Percentiles rank a stretch among this genome's conserved stretches.
Conservation (phyloP, 2,329 filamentous ascomycete species). For the Clonostachys byssicola region DNA sequence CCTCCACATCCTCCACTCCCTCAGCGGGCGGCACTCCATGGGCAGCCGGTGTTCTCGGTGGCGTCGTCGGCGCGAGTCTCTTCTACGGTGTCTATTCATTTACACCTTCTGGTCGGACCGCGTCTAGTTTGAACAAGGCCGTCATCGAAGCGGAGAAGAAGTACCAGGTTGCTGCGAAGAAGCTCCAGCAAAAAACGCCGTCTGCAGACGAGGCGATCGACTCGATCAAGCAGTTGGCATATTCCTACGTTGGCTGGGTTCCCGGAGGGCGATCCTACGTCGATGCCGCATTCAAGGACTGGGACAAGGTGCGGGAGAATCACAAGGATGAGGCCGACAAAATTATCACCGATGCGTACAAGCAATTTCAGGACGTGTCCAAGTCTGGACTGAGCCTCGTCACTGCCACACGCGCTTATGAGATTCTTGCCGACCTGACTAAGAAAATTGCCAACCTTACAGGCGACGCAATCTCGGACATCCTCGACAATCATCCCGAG, state of each 20-base stretch:
- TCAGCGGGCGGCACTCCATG: constrained; percentile 25
- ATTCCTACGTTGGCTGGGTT: constrained; percentile 67
- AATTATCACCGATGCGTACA: constrained; percentile 64
- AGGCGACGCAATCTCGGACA: constrained; percentile 57
- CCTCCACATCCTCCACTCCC: constrained; percentile 17
- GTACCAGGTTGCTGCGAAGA: constrained; percentile 54
- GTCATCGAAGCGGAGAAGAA: constrained; percentile 54
- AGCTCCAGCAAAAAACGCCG: constrained; percentile 58
- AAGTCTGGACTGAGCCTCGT: constrained; percentile 58
- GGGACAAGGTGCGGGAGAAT: constrained; percentile 63
- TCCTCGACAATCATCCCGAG: constrained; percentile 70
- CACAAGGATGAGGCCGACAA: constrained; percentile 67
- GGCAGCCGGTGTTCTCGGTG: constrained; percentile 35
- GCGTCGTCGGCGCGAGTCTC: constrained; percentile 32
- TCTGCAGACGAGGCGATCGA: constrained; percentile 62
- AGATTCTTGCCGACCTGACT: constrained; percentile 58
- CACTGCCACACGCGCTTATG: constrained; percentile 56
- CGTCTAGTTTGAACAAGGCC: constrained; percentile 38
- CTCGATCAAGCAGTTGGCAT: constrained; percentile 61
- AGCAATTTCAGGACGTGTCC: constrained; percentile 58
- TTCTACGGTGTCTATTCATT: constrained; percentile 38
- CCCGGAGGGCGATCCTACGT: constrained; percentile 67
- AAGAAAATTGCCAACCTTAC: constrained; percentile 57
- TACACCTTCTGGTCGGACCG: constrained; percentile 35
- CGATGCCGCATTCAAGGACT: constrained; percentile 65